phyloP scores from a whole-genome alignment of 305 asterid genomes.

The Fraxinus dipetala region DNA sequence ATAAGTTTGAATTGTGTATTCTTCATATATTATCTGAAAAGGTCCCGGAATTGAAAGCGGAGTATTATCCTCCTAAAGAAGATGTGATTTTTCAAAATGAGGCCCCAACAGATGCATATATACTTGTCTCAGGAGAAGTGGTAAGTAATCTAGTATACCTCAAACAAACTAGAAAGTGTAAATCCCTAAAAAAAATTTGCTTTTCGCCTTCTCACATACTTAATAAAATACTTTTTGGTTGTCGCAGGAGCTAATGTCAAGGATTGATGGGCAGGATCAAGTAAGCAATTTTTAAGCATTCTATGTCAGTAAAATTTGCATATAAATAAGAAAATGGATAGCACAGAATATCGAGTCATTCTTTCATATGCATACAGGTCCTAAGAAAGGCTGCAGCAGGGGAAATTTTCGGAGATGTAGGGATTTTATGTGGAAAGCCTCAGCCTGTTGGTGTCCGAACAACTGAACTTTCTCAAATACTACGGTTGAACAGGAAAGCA shows the following conservation, averaged over 20 bases:
- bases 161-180: not conserved
- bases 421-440: constrained; percentile 59
- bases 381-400: constrained; percentile 60
- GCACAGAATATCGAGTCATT: not conserved
- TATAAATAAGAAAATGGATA: not conserved
- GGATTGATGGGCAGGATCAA: constrained; percentile 55
- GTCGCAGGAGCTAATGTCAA: constrained; percentile 55
- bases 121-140: constrained; percentile 78
- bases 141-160: constrained; percentile 38
- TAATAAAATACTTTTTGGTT: not conserved
- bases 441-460: constrained; percentile 69
- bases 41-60: constrained; percentile 90
- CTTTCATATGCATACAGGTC: constrained; percentile 33
- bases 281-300: constrained; percentile 32
- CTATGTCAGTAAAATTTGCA: not conserved
- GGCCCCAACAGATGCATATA: constrained; percentile 71
- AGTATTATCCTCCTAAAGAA: constrained; percentile 80
- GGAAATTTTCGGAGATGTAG: constrained; percentile 74
- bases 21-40: constrained; percentile 19
- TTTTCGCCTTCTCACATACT: constrained; percentile 6
- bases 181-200: not conserved
- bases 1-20: not conserved
- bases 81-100: constrained; percentile 73
- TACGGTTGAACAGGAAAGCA: constrained; percentile 50
- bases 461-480: constrained; percentile 62